Percentiles rank a stretch among this genome's conserved stretches.
Evolutionary conservation across 257 asterid genomes (phyloP).

Genomic region (Fraxinus americana): DNA sequence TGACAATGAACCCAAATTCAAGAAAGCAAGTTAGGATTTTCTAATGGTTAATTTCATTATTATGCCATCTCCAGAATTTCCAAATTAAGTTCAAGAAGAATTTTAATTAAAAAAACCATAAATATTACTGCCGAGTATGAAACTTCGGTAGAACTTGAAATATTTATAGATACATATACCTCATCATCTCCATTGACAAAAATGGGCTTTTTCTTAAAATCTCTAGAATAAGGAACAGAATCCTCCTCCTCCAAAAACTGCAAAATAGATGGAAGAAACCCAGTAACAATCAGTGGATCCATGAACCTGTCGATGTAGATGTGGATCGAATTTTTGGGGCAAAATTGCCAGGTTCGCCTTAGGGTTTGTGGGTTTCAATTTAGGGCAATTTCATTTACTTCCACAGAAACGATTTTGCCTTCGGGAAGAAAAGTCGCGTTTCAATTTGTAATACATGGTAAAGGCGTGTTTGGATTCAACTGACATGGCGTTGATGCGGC

Average conservation of each 20-base stretch:
- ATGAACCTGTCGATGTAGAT: no score
- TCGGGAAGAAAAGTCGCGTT: no score
- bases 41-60: neutral
- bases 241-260: slow-evolving; percentile 64
- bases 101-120: neutral
- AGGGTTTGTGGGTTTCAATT: no score
- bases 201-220: slow-evolving; percentile 66
- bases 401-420: no score
- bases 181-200: slow-evolving; percentile 56
- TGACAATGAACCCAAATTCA: neutral
- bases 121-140: neutral
- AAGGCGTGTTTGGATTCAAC: no score
- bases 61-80: neutral
- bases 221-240: slow-evolving; percentile 63
- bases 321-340: no score
- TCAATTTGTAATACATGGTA: no score
- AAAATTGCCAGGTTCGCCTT: no score
- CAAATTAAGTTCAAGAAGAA: neutral
- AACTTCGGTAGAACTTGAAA: neutral
- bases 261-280: no score
- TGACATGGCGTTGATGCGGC: no score
- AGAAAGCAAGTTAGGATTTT: neutral
- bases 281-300: no score
- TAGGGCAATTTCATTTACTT: no score
- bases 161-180: slow-evolving; percentile 42